Evolutionary conservation across 352 stramenopile genomes (phyloP).

Genomic region (Phytophthora cryptogea): DNA sequence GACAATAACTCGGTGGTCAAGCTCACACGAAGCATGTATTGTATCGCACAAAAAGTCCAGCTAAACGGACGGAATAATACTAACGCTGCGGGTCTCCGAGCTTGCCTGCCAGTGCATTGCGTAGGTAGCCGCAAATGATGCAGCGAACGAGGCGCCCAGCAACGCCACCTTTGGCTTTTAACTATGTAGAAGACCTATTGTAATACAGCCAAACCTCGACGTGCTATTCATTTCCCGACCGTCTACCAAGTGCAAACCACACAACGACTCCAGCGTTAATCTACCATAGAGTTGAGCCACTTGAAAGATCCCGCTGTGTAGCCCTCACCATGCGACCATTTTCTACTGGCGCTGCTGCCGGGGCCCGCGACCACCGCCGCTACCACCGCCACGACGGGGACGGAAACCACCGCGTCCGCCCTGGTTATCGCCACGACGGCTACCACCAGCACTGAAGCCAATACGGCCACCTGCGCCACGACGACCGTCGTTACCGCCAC

Average conservation of each 20-base stretch:
- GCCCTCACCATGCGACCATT: conserved; percentile 24
- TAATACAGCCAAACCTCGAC: conserved; percentile 34
- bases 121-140: conserved; percentile 9
- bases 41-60: conserved; percentile 16
- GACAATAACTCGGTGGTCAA: conserved; percentile 1
- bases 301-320: conserved; percentile 21
- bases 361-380: conserved; percentile 41
- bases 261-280: conserved; percentile 21
- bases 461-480: conserved; percentile 44
- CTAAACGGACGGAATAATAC: conserved; percentile 28
- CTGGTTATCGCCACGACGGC: conserved; percentile 54
- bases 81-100: conserved; percentile 25
- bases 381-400: conserved; percentile 43
- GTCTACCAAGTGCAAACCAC: conserved; percentile 25
- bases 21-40: conserved; percentile 23
- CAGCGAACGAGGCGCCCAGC: conserved; percentile 16
- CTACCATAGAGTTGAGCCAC: conserved; percentile 15
- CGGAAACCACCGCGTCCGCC: conserved; percentile 52
- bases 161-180: conserved; percentile 9
- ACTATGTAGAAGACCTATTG: conserved; percentile 20
- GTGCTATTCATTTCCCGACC: conserved; percentile 32
- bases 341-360: conserved; percentile 52
- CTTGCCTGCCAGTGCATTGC: conserved; percentile 15
- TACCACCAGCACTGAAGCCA: conserved; percentile 38
- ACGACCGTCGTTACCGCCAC: conserved; percentile 41